Evolutionary conservation across 306 rosid species (phyloP).

Genomic region (Crataegus laevigata): DNA sequence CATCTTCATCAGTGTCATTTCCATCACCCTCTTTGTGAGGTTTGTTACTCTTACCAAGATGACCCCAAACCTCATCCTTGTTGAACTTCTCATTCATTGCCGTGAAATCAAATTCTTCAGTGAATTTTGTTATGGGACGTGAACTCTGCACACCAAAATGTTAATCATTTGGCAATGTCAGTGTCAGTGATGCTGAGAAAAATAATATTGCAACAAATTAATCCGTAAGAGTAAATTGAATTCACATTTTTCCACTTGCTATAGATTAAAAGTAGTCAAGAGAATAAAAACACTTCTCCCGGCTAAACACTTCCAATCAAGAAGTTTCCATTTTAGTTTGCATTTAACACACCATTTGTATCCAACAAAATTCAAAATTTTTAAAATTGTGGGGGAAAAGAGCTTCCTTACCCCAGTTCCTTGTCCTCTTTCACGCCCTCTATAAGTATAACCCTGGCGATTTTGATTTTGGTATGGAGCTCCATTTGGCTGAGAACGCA

Average conservation of each 20-base stretch:
- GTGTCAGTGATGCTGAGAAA: background rate
- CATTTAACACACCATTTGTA: background rate
- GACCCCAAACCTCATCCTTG: slow-evolving; percentile 99
- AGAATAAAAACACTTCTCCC: background rate
- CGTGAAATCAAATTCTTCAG: slow-evolving; percentile 87
- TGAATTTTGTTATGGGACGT: slow-evolving; percentile 52
- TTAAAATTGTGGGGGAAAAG: background rate
- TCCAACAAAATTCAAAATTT: background rate
- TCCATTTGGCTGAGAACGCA: slow-evolving; percentile 46
- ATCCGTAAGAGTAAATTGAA: background rate
- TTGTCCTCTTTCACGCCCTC: slow-evolving; percentile 78
- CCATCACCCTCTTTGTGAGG: slow-evolving; percentile 53
- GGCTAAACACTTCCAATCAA: background rate
- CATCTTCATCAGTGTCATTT: slow-evolving; percentile 46
- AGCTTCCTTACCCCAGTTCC: slow-evolving; percentile 54
- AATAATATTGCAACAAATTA: background rate
- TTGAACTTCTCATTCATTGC: slow-evolving; percentile 98
- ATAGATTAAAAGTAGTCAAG: background rate
- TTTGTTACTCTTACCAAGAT: slow-evolving; percentile 73
- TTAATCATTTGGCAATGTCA: slow-evolving; percentile 3
- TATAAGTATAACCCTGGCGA: slow-evolving; percentile 35
- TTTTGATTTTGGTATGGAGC: slow-evolving; percentile 43
- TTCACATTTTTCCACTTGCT: background rate
- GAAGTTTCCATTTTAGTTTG: background rate
- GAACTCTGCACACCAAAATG: slow-evolving; percentile 44